Base-by-base conservation (phyloP, 805 yeast species). In the Yamadazyma philogaea region DNA sequence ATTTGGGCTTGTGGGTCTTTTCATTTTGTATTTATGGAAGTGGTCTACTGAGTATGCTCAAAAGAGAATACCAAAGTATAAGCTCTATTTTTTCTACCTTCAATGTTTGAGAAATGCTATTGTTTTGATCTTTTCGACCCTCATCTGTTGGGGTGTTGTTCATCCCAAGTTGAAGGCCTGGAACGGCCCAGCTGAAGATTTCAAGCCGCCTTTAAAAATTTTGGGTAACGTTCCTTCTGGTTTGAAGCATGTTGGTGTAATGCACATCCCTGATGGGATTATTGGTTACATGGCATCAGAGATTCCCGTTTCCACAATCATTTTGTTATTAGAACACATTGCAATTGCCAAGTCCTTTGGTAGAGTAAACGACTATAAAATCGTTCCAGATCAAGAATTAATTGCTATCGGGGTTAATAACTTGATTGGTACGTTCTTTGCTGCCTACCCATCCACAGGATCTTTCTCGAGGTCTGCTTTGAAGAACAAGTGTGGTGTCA, bases 381-480 rank as follows among this genome's bases (percentile, higher is more conserved):
- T 90, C 54, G 78, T 82, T 46, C 96, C 97, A 37, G 91, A 90
- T 66, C 97, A 90, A 72, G 97, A 90, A 64, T 76, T 90, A 42
- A 77, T 90, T 57, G 96, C 97, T 32, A 90, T 90, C 63, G 97
- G 97, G 56, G 86, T 84, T 35, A 84, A 93, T 41, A 90, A 90
- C 66, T 74, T 90, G 61, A 74, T 90, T 53, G 96, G 96, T 53
- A 87, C 96, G 16, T 87, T 89, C 59, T 90, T 90, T 77, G 76
- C 79, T 56, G 96, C 97, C 6, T 90, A 90, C 62, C 97, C 97
- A 7, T 89, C 96, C 6, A 90, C 97, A 4, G 97, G 97, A 35
- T 90, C 97, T 1, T 90, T 90, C 64, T 86, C 95, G 15, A 82
- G 97, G 71, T 85, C 96, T 34, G 97, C 97, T 6, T 75, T 90